Evolutionary conservation across 1,139 yeast species (phyloP).

Genomic region (Protomyces inouyei): DNA sequence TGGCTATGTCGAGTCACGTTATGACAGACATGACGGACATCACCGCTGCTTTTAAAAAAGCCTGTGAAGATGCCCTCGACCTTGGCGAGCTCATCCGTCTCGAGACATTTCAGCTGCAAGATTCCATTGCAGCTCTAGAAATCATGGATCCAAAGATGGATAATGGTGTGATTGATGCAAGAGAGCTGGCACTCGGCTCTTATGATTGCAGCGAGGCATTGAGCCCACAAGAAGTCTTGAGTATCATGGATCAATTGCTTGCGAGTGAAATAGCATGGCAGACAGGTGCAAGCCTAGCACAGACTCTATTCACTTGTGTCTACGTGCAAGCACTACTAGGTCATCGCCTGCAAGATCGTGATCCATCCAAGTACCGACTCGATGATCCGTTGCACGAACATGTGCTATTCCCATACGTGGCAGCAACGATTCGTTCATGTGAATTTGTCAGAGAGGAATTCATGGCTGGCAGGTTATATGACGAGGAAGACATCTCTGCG

Average conservation of each 20-base stretch:
- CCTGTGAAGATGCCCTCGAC: constrained; percentile 7
- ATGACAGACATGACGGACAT: constrained; percentile 2
- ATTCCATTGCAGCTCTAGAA: constrained; percentile 29
- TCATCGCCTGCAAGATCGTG: neutral
- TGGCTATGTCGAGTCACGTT: neutral
- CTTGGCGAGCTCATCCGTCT: constrained; percentile 27
- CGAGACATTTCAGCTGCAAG: constrained; percentile 26
- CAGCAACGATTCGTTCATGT: constrained; percentile 14
- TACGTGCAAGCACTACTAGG: constrained; percentile 17
- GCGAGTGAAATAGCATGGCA: constrained; percentile 28
- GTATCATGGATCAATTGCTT: constrained; percentile 22
- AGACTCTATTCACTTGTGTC: constrained; percentile 27
- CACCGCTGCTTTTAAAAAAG: neutral
- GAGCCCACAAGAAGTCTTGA: constrained; percentile 4
- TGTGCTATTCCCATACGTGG: constrained; percentile 24
- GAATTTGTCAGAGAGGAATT: constrained; percentile 16
- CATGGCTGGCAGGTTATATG: constrained; percentile 21
- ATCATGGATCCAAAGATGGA: constrained; percentile 32
- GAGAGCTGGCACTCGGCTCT: neutral
- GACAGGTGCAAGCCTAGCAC: constrained; percentile 25
- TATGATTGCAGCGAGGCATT: constrained; percentile 4
- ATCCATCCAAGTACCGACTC: neutral
- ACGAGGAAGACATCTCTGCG: constrained; percentile 25
- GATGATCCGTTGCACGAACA: constrained; percentile 1
- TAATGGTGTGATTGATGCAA: constrained; percentile 24